A percentile compares a stretch with the other conserved stretches of the same genome.
Conservation (phyloP, 257 asterid species). For the Osmanthus fragrans region DNA sequence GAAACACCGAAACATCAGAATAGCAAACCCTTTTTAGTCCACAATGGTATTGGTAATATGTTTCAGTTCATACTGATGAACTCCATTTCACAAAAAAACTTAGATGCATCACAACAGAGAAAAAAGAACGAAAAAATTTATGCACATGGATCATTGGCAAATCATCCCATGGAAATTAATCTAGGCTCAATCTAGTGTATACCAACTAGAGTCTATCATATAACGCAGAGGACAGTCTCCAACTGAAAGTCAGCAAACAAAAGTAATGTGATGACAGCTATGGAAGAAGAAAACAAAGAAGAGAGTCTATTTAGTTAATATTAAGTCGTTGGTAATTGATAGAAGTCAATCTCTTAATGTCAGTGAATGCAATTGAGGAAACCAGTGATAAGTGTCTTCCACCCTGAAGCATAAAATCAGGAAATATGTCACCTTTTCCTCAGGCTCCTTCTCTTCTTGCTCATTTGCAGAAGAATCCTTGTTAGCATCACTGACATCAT, state of each 20-base stretch:
- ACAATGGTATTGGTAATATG: neutral
- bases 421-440: conserved; percentile 50
- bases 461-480: conserved; percentile 49
- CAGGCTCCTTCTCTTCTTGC: conserved; percentile 58
- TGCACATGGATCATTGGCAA: too few species aligned
- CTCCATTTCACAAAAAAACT: neutral
- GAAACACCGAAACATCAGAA: neutral
- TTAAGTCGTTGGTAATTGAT: neutral
- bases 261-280: neutral
- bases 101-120: neutral
- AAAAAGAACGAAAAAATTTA: too few species aligned
- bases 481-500: conserved; percentile 43
- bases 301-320: neutral
- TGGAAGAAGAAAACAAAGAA: neutral
- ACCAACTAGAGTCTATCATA: neutral
- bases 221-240: neutral
- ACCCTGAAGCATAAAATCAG: neutral
- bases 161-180: neutral
- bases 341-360: neutral
- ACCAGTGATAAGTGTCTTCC: neutral
- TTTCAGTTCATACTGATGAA: neutral
- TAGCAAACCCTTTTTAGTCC: neutral
- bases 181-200: neutral
- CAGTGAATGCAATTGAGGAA: neutral
- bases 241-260: neutral